Evolutionary conservation across 2,329 filamentous ascomycete genomes (phyloP).

Genomic region (Xenoacremonium recifei): DNA sequence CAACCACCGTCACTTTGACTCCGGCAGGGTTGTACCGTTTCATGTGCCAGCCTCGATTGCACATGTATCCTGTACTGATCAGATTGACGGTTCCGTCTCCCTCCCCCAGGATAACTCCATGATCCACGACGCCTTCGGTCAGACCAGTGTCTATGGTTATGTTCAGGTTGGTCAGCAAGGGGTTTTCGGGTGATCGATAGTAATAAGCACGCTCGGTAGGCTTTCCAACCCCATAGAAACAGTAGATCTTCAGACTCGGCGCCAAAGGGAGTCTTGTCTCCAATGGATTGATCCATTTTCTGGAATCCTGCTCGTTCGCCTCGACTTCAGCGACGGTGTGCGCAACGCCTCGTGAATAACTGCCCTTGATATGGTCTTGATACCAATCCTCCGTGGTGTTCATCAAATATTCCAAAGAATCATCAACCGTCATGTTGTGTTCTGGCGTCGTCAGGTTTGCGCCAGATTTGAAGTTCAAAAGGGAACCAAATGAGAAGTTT

Average conservation of each 20-base stretch:
- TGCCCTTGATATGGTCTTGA: conserved; percentile 64
- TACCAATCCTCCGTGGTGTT: conserved; percentile 86
- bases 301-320: conserved; percentile 70
- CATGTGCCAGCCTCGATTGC: conserved; percentile 89
- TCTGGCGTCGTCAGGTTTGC: conserved; percentile 63
- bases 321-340: conserved; percentile 78
- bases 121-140: conserved; percentile 65
- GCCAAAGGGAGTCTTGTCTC: conserved; percentile 85
- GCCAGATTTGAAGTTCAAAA: conserved; percentile 76
- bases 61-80: conserved; percentile 95
- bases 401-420: conserved; percentile 76
- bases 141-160: conserved; percentile 70
- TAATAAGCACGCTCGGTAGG: conserved; percentile 91
- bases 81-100: conserved; percentile 95
- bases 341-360: conserved; percentile 88
- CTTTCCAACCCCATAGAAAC: conserved; percentile 95
- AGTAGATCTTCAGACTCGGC: conserved; percentile 90
- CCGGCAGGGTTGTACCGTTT: conserved; percentile 90
- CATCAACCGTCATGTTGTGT: conserved; percentile 76
- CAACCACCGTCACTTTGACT: conserved; percentile 77
- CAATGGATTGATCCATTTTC: conserved; percentile 93
- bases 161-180: conserved; percentile 65
- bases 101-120: conserved; percentile 92
- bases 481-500: conserved; percentile 70
- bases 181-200: conserved; percentile 69